Base-by-base conservation (phyloP, 306 rosid species). In the Vicia sativa region DNA sequence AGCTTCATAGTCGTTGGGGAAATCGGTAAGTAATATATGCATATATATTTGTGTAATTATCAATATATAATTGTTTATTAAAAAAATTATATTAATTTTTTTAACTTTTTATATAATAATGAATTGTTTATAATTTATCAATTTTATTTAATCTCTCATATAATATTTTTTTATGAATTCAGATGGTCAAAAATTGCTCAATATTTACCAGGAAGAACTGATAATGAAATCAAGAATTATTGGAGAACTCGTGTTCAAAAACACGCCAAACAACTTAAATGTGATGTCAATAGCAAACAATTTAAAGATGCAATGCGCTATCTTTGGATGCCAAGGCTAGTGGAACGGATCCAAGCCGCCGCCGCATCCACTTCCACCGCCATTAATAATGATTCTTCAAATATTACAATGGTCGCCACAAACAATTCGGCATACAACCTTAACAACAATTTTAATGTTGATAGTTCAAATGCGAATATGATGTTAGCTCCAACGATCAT, bases 181-280 rank as follows among this genome's bases (percentile, higher is more conserved):
- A 92, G 98, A 44, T 95, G 99, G 99, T 95, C 99, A 0, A 95
- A 95, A 71, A 95, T 95, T 31, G 99, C 99, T 1, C 99, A 95
- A 9, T 85, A 87, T 43, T 81, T 95, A 62, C 99, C 99, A 0
- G 99, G 99, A 52, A 70, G 99, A 59, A 95, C 99, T 0, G 99
- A 95, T 18, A 95, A 95, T 9, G 99, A 95, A 72, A 95, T 95
- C 0, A 95, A 95, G 19, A 95, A 95, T 56, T 90, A 95, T 29
- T 95, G 99, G 99, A 80, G 99, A 54, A 95, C 99, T 5, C 84
- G 99, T 8, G 99, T 95, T 3, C 99, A 95, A 43, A 95, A 95
- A 44, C 99, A 95, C 46, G 99, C 99, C 11, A 95, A 95, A 48
- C 99, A 95, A 71, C 95, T 95, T 13, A 95, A 90, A 83, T 95